These are phyloP conservation scores for Coleophoma cylindrospora DNA, from an alignment of 2,329 filamentous ascomycete species.

Conservation along the genomic window DNA sequence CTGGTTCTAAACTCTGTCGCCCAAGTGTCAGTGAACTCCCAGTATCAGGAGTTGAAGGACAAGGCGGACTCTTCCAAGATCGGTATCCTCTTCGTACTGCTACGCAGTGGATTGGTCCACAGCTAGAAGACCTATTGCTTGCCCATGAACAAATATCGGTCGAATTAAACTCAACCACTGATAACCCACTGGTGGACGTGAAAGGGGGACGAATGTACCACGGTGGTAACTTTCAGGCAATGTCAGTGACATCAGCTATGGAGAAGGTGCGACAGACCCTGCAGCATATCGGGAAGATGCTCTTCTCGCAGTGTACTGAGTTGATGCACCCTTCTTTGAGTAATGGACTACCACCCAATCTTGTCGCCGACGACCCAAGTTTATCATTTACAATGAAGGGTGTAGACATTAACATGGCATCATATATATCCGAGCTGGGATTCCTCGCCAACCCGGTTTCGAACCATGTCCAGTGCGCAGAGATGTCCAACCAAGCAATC, in stretches of 20 bases:
- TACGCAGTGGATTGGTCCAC: conserved; percentile 63
- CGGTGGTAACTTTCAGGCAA: conserved; percentile 66
- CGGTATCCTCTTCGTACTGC: conserved; percentile 60
- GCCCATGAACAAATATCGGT: conserved; percentile 50
- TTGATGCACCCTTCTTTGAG: conserved; percentile 56
- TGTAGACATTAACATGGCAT: conserved; percentile 60
- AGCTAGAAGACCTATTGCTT: conserved; percentile 57
- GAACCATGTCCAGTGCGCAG: conserved; percentile 58
- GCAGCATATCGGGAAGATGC: conserved; percentile 54
- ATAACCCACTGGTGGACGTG: conserved; percentile 58
- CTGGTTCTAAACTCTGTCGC: conserved; percentile 38
- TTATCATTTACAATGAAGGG: conserved; percentile 58
- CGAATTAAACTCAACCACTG: conserved; percentile 65
- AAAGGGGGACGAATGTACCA: conserved; percentile 40
- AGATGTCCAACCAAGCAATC: conserved; percentile 63
- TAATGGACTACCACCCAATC: conserved; percentile 57
- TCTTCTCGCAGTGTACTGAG: conserved; percentile 59
- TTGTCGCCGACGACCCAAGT: conserved; percentile 53
- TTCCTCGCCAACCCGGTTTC: conserved; percentile 58
- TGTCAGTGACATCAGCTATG: conserved; percentile 56
- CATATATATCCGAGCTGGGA: conserved; percentile 57
- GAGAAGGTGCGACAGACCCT: conserved; percentile 49
- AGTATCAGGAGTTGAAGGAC: background rate
- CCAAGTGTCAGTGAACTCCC: background rate
- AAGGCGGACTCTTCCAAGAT: conserved; percentile 47